Conservation (phyloP, 768 basidiomycete genomes). For the Crucibulum laeve region DNA sequence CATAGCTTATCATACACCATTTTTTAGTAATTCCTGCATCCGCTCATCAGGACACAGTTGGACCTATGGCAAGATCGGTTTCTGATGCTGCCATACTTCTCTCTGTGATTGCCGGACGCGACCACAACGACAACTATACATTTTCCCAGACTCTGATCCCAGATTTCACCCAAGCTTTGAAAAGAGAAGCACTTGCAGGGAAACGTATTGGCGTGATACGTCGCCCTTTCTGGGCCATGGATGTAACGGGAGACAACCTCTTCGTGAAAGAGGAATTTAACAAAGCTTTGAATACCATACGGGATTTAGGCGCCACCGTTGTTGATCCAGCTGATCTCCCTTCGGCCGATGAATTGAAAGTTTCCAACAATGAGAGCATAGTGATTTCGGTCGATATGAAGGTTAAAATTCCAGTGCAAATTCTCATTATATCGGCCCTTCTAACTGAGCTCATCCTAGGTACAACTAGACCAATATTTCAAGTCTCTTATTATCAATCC, state of each 20-base stretch:
- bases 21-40: constrained; percentile 51
- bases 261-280: constrained; percentile 35
- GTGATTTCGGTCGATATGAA: constrained; percentile 58
- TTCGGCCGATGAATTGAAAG: constrained; percentile 42
- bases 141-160: constrained; percentile 51
- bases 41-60: constrained; percentile 55
- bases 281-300: constrained; percentile 29
- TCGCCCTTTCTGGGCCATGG: constrained; percentile 26
- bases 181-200: constrained; percentile 40
- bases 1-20: background rate
- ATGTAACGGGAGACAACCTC: constrained; percentile 25
- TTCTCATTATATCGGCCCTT: background rate
- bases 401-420: constrained; percentile 21
- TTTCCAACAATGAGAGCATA: constrained; percentile 47
- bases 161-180: constrained; percentile 50
- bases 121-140: constrained; percentile 51
- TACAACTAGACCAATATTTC: constrained; percentile 48
- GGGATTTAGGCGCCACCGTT: constrained; percentile 41
- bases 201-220: constrained; percentile 54
- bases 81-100: constrained; percentile 52
- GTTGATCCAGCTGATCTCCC: constrained; percentile 63
- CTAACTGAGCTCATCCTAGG: constrained; percentile 23
- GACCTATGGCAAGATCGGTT: constrained; percentile 50
- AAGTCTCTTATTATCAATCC: constrained; percentile 46
- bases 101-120: constrained; percentile 49